Evolutionary conservation across 1,139 yeast genomes (phyloP).

Genomic region (Yamadazyma membranifaciens): DNA sequence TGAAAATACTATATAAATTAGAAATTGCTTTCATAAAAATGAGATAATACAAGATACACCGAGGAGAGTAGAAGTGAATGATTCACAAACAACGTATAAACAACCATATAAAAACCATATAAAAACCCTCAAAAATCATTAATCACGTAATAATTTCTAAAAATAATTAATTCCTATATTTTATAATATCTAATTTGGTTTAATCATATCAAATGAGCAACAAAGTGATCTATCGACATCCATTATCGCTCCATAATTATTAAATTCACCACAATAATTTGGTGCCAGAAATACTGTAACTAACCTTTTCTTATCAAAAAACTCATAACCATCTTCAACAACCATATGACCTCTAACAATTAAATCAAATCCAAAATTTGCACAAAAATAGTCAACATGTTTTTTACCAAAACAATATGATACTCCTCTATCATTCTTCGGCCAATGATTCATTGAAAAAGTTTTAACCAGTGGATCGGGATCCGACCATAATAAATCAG

Average conservation of each 20-base stretch:
- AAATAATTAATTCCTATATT: conserved; percentile 1
- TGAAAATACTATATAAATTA: too few relatives aligned
- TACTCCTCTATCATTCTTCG: conserved; percentile 83
- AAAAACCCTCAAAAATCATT: conserved; percentile 1
- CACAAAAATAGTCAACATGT: conserved; percentile 70
- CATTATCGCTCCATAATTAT: conserved; percentile 91
- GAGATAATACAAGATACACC: too few relatives aligned
- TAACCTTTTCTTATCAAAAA: conserved; percentile 70
- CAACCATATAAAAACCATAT: too few relatives aligned
- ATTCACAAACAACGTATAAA: not conserved
- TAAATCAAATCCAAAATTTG: conserved; percentile 70
- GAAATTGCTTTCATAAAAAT: too few relatives aligned
- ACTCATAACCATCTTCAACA: conserved; percentile 90
- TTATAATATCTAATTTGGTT: conserved; percentile 40
- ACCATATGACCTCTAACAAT: conserved; percentile 91
- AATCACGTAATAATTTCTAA: conserved; percentile 2
- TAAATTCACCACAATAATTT: conserved; percentile 87
- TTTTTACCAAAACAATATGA: conserved; percentile 76
- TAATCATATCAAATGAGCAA: conserved; percentile 80
- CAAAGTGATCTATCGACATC: conserved; percentile 72
- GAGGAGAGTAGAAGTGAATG: too few relatives aligned
- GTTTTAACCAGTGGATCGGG: conserved; percentile 62
- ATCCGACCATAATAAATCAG: conserved; percentile 87
- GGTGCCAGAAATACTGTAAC: conserved; percentile 89
- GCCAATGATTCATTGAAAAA: conserved; percentile 57